These are phyloP conservation scores for Candida saitoana DNA, from an alignment of 805 yeast genomes.

Conservation along the genomic window DNA sequence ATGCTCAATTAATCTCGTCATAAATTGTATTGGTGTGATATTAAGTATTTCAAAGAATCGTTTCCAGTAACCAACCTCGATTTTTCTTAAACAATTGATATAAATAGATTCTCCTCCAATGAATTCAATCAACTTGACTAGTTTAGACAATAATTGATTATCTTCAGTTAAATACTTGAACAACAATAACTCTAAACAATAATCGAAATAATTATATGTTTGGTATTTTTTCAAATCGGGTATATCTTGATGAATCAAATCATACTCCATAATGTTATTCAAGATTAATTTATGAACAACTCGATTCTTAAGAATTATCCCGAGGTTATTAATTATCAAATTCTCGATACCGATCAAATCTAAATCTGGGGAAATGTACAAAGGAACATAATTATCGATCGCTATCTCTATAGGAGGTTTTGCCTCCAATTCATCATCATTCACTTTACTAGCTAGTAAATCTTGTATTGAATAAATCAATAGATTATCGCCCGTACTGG, in stretches of 20 bases:
- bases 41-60: constrained; percentile 40
- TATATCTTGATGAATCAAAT: constrained; percentile 29
- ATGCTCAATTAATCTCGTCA: constrained; percentile 37
- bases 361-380: constrained; percentile 9
- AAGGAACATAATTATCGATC: constrained; percentile 24
- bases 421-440: constrained; percentile 10
- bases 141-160: constrained; percentile 14
- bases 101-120: constrained; percentile 29
- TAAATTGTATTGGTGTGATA: constrained; percentile 43
- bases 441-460: constrained; percentile 15
- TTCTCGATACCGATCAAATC: constrained; percentile 43
- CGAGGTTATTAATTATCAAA: constrained; percentile 23
- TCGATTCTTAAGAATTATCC: constrained; percentile 27
- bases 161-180: constrained; percentile 36
- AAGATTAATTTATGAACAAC: constrained; percentile 41
- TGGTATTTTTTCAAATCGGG: constrained; percentile 29
- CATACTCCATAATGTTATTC: constrained; percentile 45
- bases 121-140: constrained; percentile 20
- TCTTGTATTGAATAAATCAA: constrained; percentile 24
- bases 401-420: constrained; percentile 24
- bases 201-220: constrained; percentile 40
- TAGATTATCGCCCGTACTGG: constrained; percentile 38
- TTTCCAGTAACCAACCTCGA: constrained; percentile 53
- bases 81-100: constrained; percentile 55
- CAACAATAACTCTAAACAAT: constrained; percentile 47